Base-by-base conservation (phyloP, 345 rosid genomes). In the Isatis tinctoria region DNA sequence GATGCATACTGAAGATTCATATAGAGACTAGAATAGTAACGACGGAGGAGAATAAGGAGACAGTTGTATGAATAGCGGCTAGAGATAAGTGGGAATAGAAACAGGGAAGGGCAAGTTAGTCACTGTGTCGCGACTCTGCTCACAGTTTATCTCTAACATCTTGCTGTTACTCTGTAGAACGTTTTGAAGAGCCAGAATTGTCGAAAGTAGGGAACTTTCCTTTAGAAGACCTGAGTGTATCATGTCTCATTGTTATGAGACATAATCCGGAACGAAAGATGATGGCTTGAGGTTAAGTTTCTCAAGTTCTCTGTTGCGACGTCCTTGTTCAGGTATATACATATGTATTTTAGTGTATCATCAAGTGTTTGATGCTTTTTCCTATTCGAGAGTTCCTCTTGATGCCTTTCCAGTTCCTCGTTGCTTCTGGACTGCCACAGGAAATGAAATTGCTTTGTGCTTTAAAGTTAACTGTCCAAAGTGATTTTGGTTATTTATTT, bases 131-230 rank as follows among this genome's bases (percentile, higher is more conserved):
- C 12, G 20, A n/a, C 53, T 43, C 53, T 44, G 66, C 44, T 45
- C 66, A 32, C 12, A 16, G 43, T 4, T 44, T 18, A 45, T 32
- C 17, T 44, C 26, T 70, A 22, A 53, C 58, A 73, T 35, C 6
- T 53, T n/a, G 30, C 37, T 53, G 28, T 39, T 39, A 64, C 57
- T 43, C 3, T 73, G 58, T 64, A 73, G 64, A 16, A 35, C 30
- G 54, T 45, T 73, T 53, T 14, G 39, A 73, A 14, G 65, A 73
- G 37, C 43, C 52, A 54, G 54, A 10, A 43, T 30, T 43, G 18
- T 30, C 26, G 14, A 3, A 49, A 65, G 70, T 39, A 14, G 10
- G 72, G 39, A 39, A 54, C 22, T 24, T 14, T 49, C 16, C 43
- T 1, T 8, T 30, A 20, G 37, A 54, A 56, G 56, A 53, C 41